A percentile compares a stretch with the other conserved stretches of the same genome.
These are phyloP conservation scores for Teunomyces pallodes DNA, from an alignment of 805 yeast species.

Conservation along the genomic window DNA sequence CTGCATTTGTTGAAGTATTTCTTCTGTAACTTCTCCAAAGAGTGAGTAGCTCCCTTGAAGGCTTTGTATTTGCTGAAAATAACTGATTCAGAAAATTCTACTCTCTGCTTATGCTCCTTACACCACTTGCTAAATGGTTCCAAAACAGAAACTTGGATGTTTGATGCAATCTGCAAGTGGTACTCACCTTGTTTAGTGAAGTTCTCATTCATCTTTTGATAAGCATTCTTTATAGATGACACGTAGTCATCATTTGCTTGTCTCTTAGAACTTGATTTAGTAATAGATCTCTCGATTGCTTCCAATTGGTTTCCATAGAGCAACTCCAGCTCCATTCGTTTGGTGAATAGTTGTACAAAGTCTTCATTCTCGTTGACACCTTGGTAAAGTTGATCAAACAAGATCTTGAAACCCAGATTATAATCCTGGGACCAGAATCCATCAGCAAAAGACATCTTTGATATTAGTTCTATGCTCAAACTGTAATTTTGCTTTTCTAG, in stretches of 20 bases:
- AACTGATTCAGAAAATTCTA: conserved; percentile 57
- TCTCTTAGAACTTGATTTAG: conserved; percentile 42
- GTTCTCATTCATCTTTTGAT: conserved; percentile 52
- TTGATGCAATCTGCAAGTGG: conserved; percentile 60
- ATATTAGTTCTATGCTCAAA: too few relatives aligned
- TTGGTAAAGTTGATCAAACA: conserved; percentile 52
- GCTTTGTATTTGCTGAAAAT: conserved; percentile 50
- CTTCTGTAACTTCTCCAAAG: conserved; percentile 58
- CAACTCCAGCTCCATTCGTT: conserved; percentile 71
- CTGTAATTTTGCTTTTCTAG: background rate
- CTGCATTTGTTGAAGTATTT: conserved; percentile 78
- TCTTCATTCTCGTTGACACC: conserved; percentile 74
- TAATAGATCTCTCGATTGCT: conserved; percentile 37
- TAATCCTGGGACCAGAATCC: conserved; percentile 76
- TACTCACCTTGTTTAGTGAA: conserved; percentile 56
- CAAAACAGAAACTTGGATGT: conserved; percentile 58
- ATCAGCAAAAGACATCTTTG: conserved; percentile 59
- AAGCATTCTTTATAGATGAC: conserved; percentile 62
- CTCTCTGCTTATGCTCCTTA: conserved; percentile 63
- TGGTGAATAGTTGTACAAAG: conserved; percentile 59
- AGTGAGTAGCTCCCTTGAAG: conserved; percentile 46
- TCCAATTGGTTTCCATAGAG: conserved; percentile 58
- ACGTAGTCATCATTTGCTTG: conserved; percentile 54
- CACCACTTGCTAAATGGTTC: conserved; percentile 77
- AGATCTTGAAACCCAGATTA: conserved; percentile 47